These are phyloP conservation scores for Candida hungchunana DNA, from an alignment of 805 yeast genomes.

Conservation along the genomic window DNA sequence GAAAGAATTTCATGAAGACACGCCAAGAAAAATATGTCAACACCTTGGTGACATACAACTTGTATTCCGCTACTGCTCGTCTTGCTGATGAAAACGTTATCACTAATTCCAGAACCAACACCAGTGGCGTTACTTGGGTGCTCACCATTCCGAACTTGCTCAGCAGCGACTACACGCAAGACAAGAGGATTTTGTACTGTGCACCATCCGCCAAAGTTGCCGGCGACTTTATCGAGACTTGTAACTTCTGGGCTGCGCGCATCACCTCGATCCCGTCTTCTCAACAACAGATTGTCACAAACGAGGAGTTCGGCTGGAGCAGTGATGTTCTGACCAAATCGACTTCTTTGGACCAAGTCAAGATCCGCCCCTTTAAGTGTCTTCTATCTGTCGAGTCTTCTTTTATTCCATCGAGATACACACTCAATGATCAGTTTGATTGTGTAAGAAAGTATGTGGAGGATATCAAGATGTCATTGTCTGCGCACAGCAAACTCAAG, in stretches of 20 bases:
- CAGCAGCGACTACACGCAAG: constrained; percentile 19
- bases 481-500: constrained; percentile 40
- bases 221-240: constrained; percentile 62
- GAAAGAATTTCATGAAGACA: constrained; percentile 19
- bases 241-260: constrained; percentile 90
- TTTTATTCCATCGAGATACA: constrained; percentile 26
- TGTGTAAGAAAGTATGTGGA: constrained; percentile 37
- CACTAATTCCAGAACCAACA: constrained; percentile 17
- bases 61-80: constrained; percentile 25
- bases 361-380: constrained; percentile 25
- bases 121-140: constrained; percentile 24
- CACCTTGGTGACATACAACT: constrained; percentile 21
- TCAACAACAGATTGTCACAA: constrained; percentile 66
- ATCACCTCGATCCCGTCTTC: constrained; percentile 71
- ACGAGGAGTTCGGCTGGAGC: constrained; percentile 80
- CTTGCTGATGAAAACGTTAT: constrained; percentile 20
- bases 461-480: constrained; percentile 35
- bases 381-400: constrained; percentile 26
- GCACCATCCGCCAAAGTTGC: constrained; percentile 48
- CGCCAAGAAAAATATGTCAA: constrained; percentile 19
- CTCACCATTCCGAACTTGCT: constrained; percentile 23
- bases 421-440: constrained; percentile 35
- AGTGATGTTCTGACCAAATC: constrained; percentile 17
- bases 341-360: constrained; percentile 21
- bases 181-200: constrained; percentile 21